Evolutionary conservation across 2,329 filamentous ascomycete genomes (phyloP), one percentile per base, ranked within the genome.

Genomic region (Pestalotiopsis sp.): DNA sequence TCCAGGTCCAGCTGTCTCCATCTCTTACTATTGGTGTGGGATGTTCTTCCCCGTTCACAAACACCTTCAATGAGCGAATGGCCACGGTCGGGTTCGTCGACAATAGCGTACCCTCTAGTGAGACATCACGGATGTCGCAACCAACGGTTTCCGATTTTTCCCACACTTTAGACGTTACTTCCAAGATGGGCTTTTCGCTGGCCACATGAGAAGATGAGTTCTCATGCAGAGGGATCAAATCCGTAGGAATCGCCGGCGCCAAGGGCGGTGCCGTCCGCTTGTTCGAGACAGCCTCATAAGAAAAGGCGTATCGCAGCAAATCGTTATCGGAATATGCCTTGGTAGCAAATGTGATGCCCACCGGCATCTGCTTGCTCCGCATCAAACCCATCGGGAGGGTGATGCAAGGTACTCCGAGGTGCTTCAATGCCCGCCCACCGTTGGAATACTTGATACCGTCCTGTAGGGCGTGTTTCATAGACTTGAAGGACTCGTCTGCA

Each of bases 361-460:
- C 27, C 11, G 36, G 60, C 25, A 63, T 63, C 27, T 63, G 25
- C 31, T 38, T 63, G 38, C 36, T 38, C 36, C 2, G 17, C 27
- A 63, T 63, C 31, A 38, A 23, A 2, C 60, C 60, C 60, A 63
- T 63, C 13, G 31, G 27, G 13, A 63, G 4, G 6, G 31, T 63
- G 20, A 63, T 41, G 27, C 31, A 38, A n/a, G 60, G 60, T 4
- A 63, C 38, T 25, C 60, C 60, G 6, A 63, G 31, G 27, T 63
- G 60, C 20, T 41, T 38, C 17, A 63, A 5, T 4, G 38, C 60
- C 31, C 60, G 13, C 2, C 38, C 38, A 4, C 60, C 60, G 60
- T 63, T 63, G 27, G 60, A 63, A 38, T 39, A 63, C 36, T 63
- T 63, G 60, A 63, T 13, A 2, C 60, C 60, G 11, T 63, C 38